Percentiles rank a stretch among this genome's conserved stretches.
These are phyloP conservation scores for Rhizopogon salebrosus DNA, from an alignment of 768 basidiomycete species.

Conservation along the genomic window DNA sequence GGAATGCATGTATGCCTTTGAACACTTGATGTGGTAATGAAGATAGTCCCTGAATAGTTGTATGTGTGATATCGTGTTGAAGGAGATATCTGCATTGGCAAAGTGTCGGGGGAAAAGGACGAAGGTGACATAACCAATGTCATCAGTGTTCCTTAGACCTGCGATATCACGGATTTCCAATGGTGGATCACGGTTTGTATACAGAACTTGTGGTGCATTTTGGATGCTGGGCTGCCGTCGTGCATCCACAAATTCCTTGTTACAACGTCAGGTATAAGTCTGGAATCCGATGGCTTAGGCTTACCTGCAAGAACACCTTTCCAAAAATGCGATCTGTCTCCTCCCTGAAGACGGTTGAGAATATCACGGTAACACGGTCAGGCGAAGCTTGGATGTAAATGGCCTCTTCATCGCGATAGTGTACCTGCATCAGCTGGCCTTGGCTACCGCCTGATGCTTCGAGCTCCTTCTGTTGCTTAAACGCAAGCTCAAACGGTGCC, in stretches of 20 bases:
- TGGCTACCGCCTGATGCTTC: conserved; percentile 62
- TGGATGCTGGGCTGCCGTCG: conserved; percentile 88
- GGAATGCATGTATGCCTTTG: conserved; percentile 98
- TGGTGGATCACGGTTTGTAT: conserved; percentile 91
- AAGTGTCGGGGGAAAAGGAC: conserved; percentile 98
- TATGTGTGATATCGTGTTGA: conserved; percentile 86
- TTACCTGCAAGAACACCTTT: conserved; percentile 95
- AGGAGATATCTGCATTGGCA: conserved; percentile 58
- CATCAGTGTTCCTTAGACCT: conserved; percentile 76
- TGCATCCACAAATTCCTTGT: conserved; percentile 98
- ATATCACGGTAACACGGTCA: conserved; percentile 96
- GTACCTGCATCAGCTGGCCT: conserved; percentile 86
- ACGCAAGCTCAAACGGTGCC: conserved; percentile 90
- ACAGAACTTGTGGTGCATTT: conserved; percentile 94
- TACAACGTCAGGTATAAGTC: conserved; percentile 3
- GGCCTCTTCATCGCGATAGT: conserved; percentile 95
- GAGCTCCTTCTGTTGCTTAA: conserved; percentile 77
- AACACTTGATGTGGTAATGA: conserved; percentile 99
- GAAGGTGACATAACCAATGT: conserved; percentile 95
- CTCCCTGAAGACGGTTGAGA: conserved; percentile 94
- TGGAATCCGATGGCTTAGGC: conserved; percentile 6
- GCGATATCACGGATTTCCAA: conserved; percentile 90
- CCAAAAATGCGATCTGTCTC: conserved; percentile 97
- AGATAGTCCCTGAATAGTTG: conserved; percentile 97
- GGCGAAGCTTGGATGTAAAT: conserved; percentile 91